phyloP scores from a whole-genome alignment of 2,329 filamentous ascomycete genomes.

The Sarocladium brachiariae region DNA sequence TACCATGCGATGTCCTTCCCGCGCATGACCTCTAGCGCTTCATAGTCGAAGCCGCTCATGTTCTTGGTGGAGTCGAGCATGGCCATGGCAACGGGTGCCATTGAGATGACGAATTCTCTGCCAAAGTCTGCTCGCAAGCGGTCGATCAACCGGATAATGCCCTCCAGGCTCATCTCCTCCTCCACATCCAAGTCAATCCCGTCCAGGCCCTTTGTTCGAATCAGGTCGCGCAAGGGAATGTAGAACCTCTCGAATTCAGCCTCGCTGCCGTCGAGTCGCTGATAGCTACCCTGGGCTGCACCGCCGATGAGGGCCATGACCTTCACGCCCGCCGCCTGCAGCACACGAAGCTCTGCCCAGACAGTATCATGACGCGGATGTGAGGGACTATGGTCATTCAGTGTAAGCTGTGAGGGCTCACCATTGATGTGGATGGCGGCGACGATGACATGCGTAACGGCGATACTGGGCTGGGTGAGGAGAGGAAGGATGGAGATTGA shows the following conservation, averaged over 20 bases:
- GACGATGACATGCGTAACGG: slow-evolving; percentile 73
- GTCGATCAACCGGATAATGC: slow-evolving; percentile 61
- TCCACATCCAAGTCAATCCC: slow-evolving; percentile 77
- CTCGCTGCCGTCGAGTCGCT: slow-evolving; percentile 43
- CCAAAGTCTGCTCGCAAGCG: slow-evolving; percentile 64
- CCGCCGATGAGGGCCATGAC: slow-evolving; percentile 85
- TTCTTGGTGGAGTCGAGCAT: slow-evolving; percentile 48
- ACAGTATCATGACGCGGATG: slow-evolving; percentile 61
- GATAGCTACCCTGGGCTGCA: slow-evolving; percentile 67
- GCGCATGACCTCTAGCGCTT: slow-evolving; percentile 60
- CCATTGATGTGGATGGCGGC: slow-evolving; percentile 80
- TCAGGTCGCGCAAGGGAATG: slow-evolving; percentile 55
- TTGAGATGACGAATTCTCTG: slow-evolving; percentile 63
- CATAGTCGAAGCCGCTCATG: slow-evolving; percentile 78
- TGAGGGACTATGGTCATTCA: slow-evolving; percentile 74
- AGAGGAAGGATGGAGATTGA: slow-evolving; percentile 49
- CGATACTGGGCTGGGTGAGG: slow-evolving; percentile 38
- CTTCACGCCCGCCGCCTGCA: slow-evolving; percentile 69
- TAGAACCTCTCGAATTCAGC: slow-evolving; percentile 68
- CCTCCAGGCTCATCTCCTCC: slow-evolving; percentile 62
- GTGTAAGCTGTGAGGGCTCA: slow-evolving; percentile 56
- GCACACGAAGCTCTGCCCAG: slow-evolving; percentile 68
- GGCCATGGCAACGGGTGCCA: slow-evolving; percentile 76
- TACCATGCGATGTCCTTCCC: slow-evolving; percentile 72
- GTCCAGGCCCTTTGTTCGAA: slow-evolving; percentile 55